Evolutionary conservation across 176 grass and related monocot species (phyloP), one percentile per base, ranked within the genome.

Genomic region (Ensete glaucum): DNA sequence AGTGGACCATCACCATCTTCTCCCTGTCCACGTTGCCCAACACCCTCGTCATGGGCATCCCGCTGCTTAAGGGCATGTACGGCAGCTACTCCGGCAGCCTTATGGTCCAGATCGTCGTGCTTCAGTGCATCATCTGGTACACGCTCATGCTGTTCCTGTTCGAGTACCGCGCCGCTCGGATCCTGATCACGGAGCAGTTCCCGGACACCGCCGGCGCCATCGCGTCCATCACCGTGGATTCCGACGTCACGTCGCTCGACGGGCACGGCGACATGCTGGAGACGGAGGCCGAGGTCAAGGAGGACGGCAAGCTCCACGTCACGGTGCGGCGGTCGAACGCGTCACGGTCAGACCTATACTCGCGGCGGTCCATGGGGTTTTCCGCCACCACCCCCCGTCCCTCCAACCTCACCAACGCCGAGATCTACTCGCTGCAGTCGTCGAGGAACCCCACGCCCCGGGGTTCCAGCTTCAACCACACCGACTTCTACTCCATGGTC

Each of bases 71-170:
- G 54, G 93, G 93, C 16, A 97, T 97, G 93, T 97, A 97, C 82
- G 93, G 93, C 8, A 87, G 82, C 10, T 86, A 77, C 79, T 93
- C 93, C 1, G 93, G 93, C 1, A 73, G 82, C 70, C 89, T 97
- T 19, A 97, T 97, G 93, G 93, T 97, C 14, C 93, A 97, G 84
- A 90, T 97, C 84, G 93, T 97, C 0, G 93, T 97, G 3, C 83
- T 97, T 0, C 93, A 97, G 83, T 97, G 93, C 84, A 97, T 97
- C 87, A 90, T 97, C 81, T 97, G 93, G 93, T 97, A 97, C 85
- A 97, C 93, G 10, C 85, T 97, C 34, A 91, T 99, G 96, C 88
- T 99, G 21, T 99, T 99, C 73, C 80, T 99, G 80, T 99, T 74
- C 53, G 72, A 57, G 72, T 74, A 17, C 53, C 53, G 72, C 12